phyloP scores from a whole-genome alignment of 768 basidiomycete species.

The Lyophyllum semitale region DNA sequence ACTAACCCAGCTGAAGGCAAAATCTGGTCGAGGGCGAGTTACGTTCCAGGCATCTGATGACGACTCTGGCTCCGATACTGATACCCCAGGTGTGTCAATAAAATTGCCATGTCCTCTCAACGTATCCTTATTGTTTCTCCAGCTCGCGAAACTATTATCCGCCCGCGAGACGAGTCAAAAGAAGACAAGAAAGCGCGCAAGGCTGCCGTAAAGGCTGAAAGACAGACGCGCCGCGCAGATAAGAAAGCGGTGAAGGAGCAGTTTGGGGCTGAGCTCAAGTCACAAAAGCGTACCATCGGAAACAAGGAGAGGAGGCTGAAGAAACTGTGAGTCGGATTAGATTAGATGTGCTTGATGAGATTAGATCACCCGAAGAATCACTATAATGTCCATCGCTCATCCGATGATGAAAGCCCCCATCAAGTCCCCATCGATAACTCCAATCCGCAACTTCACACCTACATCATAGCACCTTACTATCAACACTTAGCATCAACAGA shows the following conservation, averaged over 20 bases:
- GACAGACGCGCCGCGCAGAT: constrained; percentile 62
- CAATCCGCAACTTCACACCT: neutral
- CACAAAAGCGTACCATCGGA: constrained; percentile 54
- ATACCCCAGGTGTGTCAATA: constrained; percentile 21
- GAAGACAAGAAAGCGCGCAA: constrained; percentile 78
- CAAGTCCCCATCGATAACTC: constrained; percentile 9
- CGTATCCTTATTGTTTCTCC: neutral
- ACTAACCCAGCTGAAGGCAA: constrained; percentile 18
- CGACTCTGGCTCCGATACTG: constrained; percentile 29
- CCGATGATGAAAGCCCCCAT: neutral
- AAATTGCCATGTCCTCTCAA: neutral
- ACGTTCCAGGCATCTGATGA: constrained; percentile 20
- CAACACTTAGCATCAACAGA: constrained; percentile 5
- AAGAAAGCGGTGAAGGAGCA: constrained; percentile 69
- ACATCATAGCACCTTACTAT: constrained; percentile 4
- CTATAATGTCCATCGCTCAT: neutral
- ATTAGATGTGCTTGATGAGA: constrained; percentile 19
- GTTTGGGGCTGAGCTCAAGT: constrained; percentile 63
- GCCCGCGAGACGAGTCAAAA: constrained; percentile 74
- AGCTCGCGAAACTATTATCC: constrained; percentile 50
- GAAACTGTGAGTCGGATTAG: constrained; percentile 36
- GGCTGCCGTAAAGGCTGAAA: constrained; percentile 64
- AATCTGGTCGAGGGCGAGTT: constrained; percentile 4
- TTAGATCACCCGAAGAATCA: constrained; percentile 8
- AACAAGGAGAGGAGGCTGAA: constrained; percentile 46